Percentiles rank a stretch among this genome's conserved stretches.
Evolutionary conservation across 1,284 basidiomycete species (phyloP).

Genomic region (Cystobasidiaceae sp.): DNA sequence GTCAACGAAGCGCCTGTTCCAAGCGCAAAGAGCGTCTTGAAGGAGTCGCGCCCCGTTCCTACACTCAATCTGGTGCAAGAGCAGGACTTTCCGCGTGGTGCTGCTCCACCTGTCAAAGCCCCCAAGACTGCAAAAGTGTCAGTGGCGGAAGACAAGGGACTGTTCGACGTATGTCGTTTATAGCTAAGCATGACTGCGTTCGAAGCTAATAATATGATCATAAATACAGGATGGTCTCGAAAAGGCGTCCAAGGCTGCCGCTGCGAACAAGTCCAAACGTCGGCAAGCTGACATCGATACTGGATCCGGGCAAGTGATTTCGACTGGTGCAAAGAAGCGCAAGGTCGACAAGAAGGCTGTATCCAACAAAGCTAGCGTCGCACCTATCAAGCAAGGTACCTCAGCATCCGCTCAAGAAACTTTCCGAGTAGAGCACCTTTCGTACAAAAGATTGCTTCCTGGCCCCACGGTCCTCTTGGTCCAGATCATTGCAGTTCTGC

Average conservation of each 20-base stretch:
- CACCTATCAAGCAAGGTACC: not conserved
- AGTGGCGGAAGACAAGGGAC: constrained; percentile 8
- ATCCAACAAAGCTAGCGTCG: constrained; percentile 42
- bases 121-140: not conserved
- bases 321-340: constrained; percentile 30
- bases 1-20: not conserved
- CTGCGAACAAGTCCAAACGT: constrained; percentile 28
- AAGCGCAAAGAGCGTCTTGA: constrained; percentile 1
- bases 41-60: constrained; percentile 9
- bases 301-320: constrained; percentile 33
- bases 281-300: constrained; percentile 39
- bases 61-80: constrained; percentile 18
- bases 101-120: constrained; percentile 14
- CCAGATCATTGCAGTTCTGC: constrained; percentile 78
- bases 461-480: constrained; percentile 82
- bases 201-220: not conserved
- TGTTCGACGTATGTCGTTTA: constrained; percentile 10
- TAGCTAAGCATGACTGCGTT: not conserved
- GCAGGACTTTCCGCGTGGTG: constrained; percentile 29
- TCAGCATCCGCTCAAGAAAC: constrained; percentile 47
- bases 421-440: constrained; percentile 80
- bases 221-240: not conserved
- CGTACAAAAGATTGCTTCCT: constrained; percentile 85
- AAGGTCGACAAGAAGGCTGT: constrained; percentile 40
- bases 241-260: constrained; percentile 3